phyloP scores from a whole-genome alignment of 306 rosid species.

The Vicia villosa region DNA sequence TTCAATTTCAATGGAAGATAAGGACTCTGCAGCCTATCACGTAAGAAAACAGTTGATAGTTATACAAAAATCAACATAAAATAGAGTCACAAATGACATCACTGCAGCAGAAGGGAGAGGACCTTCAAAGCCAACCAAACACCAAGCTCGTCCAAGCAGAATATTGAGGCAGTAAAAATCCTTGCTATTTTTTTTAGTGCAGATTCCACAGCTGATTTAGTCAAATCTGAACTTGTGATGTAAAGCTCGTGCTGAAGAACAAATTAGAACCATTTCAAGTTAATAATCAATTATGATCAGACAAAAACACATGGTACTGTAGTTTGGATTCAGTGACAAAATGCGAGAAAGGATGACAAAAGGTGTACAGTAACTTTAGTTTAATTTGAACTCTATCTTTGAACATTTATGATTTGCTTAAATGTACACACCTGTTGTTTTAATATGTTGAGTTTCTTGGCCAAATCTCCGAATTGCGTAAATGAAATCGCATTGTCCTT shows the following conservation, averaged over 20 bases:
- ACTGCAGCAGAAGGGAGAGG: conserved; percentile 10
- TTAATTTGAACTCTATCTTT: not conserved
- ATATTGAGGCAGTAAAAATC: conserved; percentile 43
- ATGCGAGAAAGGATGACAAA: not conserved
- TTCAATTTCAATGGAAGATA: conserved; percentile 46
- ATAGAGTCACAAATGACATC: conserved; percentile 17
- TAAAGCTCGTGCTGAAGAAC: conserved; percentile 54
- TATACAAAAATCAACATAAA: conserved; percentile 30
- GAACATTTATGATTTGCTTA: not conserved
- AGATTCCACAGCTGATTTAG: conserved; percentile 43
- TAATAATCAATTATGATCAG: conserved; percentile 31
- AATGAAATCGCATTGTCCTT: conserved; percentile 37
- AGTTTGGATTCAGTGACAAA: not conserved
- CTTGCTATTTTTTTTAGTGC: conserved; percentile 51
- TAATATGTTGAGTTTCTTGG: conserved; percentile 36
- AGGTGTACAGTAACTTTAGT: not conserved
- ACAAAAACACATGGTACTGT: not conserved
- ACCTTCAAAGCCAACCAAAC: conserved; percentile 81
- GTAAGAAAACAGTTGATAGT: conserved; percentile 19
- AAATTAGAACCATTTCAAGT: conserved; percentile 31
- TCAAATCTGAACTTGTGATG: conserved; percentile 44
- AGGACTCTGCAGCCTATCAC: conserved; percentile 71
- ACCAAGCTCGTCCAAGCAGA: conserved; percentile 78
- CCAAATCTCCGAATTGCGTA: conserved; percentile 37
- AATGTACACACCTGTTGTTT: conserved; percentile 55